Evolutionary conservation across 2,329 filamentous ascomycete species (phyloP).

Genomic region (Hypocrella siamensis): DNA sequence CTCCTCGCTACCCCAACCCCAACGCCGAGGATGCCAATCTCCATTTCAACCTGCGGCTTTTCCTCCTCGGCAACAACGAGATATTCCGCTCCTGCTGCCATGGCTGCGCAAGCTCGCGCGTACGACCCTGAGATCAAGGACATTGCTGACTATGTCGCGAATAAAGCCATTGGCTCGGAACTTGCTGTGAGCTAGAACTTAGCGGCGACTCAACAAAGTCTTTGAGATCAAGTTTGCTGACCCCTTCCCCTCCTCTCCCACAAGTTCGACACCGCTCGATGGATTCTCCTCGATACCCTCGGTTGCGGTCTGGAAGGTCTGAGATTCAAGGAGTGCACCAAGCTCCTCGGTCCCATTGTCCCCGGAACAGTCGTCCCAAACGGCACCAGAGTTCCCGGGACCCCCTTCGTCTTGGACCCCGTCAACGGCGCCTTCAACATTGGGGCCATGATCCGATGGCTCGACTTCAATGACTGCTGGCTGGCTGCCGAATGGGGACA

Average conservation of each 20-base stretch:
- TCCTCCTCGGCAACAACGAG: slow-evolving; percentile 31
- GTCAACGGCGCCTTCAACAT: slow-evolving; percentile 98
- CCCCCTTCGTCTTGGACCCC: slow-evolving; percentile 85
- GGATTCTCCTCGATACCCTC: slow-evolving; percentile 91
- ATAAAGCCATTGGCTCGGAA: slow-evolving; percentile 78
- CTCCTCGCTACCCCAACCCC: slow-evolving; percentile 16
- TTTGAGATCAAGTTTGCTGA: background rate
- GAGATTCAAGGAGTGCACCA: slow-evolving; percentile 89
- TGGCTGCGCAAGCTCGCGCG: slow-evolving; percentile 36
- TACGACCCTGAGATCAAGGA: slow-evolving; percentile 92
- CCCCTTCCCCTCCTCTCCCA: background rate
- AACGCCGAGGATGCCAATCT: slow-evolving; percentile 1
- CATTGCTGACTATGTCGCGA: slow-evolving; percentile 89
- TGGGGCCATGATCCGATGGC: slow-evolving; percentile 95
- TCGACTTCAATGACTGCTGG: slow-evolving; percentile 99
- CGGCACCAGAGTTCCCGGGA: slow-evolving; percentile 80
- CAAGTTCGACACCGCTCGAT: slow-evolving; percentile 91
- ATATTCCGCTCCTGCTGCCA: slow-evolving; percentile 32
- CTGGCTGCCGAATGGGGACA: slow-evolving; percentile 97
- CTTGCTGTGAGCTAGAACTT: slow-evolving; percentile 55
- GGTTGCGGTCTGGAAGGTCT: slow-evolving; percentile 93
- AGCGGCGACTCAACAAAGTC: background rate
- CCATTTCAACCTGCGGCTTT: slow-evolving; percentile 22
- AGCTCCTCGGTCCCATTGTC: slow-evolving; percentile 84
- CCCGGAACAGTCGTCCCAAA: slow-evolving; percentile 84